Evolutionary conservation across 1,284 basidiomycete genomes (phyloP).

Genomic region (Ganoderma resinaceum): DNA sequence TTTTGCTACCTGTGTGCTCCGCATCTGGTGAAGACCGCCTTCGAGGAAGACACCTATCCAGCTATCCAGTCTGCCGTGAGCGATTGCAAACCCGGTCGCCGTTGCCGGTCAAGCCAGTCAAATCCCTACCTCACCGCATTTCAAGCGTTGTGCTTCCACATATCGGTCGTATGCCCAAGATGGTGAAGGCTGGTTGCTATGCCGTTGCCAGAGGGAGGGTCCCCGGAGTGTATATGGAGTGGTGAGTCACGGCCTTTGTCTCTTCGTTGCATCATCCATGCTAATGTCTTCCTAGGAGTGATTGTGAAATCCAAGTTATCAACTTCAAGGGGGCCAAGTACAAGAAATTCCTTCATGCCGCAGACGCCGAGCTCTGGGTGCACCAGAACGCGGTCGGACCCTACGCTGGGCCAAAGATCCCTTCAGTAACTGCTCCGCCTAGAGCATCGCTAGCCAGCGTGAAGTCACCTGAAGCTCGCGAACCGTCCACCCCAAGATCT

Average conservation of each 20-base stretch:
- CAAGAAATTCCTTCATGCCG: slow-evolving; percentile 63
- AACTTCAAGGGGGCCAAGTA: slow-evolving; percentile 62
- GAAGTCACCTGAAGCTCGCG: neutral
- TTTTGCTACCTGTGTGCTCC: neutral
- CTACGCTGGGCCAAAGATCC: neutral
- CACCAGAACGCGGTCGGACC: slow-evolving; percentile 2
- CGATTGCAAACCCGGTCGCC: neutral
- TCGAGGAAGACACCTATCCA: neutral
- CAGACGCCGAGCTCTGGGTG: slow-evolving; percentile 56
- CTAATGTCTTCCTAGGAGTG: slow-evolving; percentile 49
- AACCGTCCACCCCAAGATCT: neutral
- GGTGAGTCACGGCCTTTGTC: slow-evolving; percentile 28
- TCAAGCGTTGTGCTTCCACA: neutral
- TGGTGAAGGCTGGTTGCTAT: slow-evolving; percentile 30
- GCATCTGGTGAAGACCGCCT: neutral
- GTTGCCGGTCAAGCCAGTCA: neutral
- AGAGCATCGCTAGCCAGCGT: neutral
- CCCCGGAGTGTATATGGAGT: slow-evolving; percentile 37
- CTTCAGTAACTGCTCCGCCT: neutral
- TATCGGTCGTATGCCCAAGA: neutral
- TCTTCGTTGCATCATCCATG: neutral
- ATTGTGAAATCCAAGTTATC: slow-evolving; percentile 65
- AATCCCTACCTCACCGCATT: neutral
- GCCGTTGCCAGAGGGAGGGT: slow-evolving; percentile 38
- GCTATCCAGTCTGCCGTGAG: neutral